phyloP scores from a whole-genome alignment of 495 filamentous ascomycete species.

The Tuber melanosporum region DNA sequence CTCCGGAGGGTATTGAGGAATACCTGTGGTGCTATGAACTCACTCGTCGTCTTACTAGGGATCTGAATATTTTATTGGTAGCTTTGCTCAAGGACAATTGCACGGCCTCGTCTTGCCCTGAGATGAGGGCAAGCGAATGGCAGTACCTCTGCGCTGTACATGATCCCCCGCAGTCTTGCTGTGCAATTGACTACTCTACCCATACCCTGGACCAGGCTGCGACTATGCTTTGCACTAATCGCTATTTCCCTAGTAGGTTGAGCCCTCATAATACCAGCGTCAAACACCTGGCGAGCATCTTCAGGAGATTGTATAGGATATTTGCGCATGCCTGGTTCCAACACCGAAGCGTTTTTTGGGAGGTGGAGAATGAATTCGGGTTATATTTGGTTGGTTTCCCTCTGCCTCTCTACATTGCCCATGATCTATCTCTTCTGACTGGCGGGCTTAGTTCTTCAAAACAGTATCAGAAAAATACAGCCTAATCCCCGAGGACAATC shows the following conservation, averaged over 20 bases:
- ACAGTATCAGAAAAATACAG: slow-evolving; percentile 86
- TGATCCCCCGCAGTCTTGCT: slow-evolving; percentile 88
- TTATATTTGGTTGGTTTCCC: slow-evolving; percentile 57
- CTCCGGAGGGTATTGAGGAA: slow-evolving; percentile 72
- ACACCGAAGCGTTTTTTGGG: slow-evolving; percentile 91
- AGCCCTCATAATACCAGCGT: slow-evolving; percentile 60
- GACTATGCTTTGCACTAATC: slow-evolving; percentile 78
- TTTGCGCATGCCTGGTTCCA: slow-evolving; percentile 99
- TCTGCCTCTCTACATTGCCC: background rate
- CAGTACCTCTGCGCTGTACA: slow-evolving; percentile 98
- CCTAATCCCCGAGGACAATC: slow-evolving; percentile 84
- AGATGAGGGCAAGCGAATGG: slow-evolving; percentile 98
- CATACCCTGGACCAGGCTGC: slow-evolving; percentile 97
- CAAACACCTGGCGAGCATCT: slow-evolving; percentile 87
- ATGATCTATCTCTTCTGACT: slow-evolving; percentile 1
- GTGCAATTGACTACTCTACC: slow-evolving; percentile 97
- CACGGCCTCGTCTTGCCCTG: slow-evolving; percentile 77
- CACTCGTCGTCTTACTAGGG: slow-evolving; percentile 85
- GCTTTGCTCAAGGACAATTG: slow-evolving; percentile 87
- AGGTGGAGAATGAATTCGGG: slow-evolving; percentile 78
- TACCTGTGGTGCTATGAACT: slow-evolving; percentile 96
- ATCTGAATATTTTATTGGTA: slow-evolving; percentile 84
- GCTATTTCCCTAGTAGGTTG: slow-evolving; percentile 85
- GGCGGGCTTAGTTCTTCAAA: slow-evolving; percentile 64
- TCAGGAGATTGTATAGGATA: slow-evolving; percentile 86